Base-by-base conservation (phyloP, 2,329 filamentous ascomycete species). In the Hymenoscyphus linearis region DNA sequence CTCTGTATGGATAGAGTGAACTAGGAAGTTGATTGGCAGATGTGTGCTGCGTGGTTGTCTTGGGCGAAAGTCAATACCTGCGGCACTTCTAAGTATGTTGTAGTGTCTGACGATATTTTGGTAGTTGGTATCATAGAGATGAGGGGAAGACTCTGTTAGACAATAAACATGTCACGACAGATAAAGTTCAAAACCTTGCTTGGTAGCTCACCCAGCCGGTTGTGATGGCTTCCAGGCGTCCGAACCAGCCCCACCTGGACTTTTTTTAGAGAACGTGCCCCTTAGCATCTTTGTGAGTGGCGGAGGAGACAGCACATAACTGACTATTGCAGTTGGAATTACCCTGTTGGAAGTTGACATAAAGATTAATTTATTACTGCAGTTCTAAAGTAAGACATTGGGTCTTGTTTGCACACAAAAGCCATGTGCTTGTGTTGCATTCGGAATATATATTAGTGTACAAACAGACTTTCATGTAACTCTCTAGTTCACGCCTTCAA, bases 201-300 rank as follows among this genome's bases (percentile, higher is more conserved):
- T 54, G 26, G 14, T 5, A 54, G 52, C 10, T 54, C 10, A 3
- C 18, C n/a, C 1, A 18, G 25, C 4, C 25, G 14, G 2, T 52
- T 52, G 18, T 52, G 18, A 22, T 10, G 44, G n/a, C n/a, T 44
- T 18, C 18, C 9, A n/a, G 40, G 40, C 22, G 10, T 47, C 22
- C n/a, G 18, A 12, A 6, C 40, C 18, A 22, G 40, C 40, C 40
- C 40, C 40, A 47, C 40, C 40, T 12, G 18, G 5, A 47, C 18
- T 47, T 25, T 18, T 22, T n/a, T 18, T 47, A 12, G 22, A 58
- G 37, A 60, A 61, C 60, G 60, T 61, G 58, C 35, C 18, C 18
- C 18, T 34, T 18, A 5, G 3, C 7, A 25, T 16, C 18, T 9
- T 58, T 54, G 18, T 61, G 56, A 64, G 16, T 64, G 58, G 61